Evolutionary conservation across 441 rosid species (phyloP).

Genomic region (Mallotus japonicus): DNA sequence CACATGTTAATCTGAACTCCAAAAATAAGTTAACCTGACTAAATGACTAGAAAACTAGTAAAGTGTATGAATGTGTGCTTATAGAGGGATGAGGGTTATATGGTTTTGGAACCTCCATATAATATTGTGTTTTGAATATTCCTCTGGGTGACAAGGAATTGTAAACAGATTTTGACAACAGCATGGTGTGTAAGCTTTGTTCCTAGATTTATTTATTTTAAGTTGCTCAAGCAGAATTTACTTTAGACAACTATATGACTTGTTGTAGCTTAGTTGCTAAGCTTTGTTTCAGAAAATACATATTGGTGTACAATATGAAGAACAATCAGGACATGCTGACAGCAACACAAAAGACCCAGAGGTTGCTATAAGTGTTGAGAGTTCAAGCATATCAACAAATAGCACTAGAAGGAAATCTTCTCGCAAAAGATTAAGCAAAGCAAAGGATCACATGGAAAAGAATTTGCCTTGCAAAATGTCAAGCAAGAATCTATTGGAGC

Average conservation of each 20-base stretch:
- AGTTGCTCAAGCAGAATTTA: background rate
- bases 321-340: constrained; percentile 23
- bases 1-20: background rate
- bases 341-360: background rate
- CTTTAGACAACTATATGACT: background rate
- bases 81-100: background rate
- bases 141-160: background rate
- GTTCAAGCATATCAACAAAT: constrained; percentile 22
- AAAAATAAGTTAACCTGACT: background rate
- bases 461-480: constrained; percentile 12
- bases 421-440: constrained; percentile 7
- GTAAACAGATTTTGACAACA: background rate
- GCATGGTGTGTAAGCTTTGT: background rate
- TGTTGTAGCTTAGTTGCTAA: constrained; percentile 10
- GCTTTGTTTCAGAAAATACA: constrained; percentile 31
- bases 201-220: constrained; percentile 6
- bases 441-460: constrained; percentile 20
- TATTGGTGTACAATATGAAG: constrained; percentile 21
- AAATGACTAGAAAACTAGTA: background rate
- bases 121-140: background rate
- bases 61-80: background rate
- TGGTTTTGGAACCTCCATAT: background rate
- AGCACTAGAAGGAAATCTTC: constrained; percentile 17
- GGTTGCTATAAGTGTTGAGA: constrained; percentile 20
- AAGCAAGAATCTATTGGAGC: constrained; percentile 23